Conservation (phyloP, 306 rosid species). For the Bauhinia variegata region DNA sequence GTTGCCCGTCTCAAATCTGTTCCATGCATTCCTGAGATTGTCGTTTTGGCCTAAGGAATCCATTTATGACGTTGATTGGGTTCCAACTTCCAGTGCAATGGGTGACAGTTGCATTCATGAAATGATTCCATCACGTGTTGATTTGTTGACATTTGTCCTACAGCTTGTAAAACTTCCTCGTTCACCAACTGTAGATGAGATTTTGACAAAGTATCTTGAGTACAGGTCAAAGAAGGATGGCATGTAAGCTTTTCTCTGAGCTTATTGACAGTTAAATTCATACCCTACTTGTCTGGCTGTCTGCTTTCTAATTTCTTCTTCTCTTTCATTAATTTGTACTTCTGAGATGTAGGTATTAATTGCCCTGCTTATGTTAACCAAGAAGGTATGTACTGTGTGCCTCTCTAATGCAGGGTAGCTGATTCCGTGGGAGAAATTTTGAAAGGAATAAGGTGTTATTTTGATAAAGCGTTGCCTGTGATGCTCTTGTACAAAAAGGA, state of each 20-base stretch:
- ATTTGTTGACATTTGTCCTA: conserved; percentile 38
- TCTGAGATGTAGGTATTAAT: conserved; percentile 14
- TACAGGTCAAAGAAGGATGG: conserved; percentile 88
- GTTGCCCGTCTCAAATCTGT: not conserved
- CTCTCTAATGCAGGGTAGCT: conserved; percentile 52
- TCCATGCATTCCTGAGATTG: conserved; percentile 4
- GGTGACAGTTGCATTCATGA: not conserved
- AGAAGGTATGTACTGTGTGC: too few relatives aligned
- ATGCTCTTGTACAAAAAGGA: conserved; percentile 91
- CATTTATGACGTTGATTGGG: conserved; percentile 21
- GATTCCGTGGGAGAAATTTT: conserved; percentile 62
- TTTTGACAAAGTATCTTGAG: conserved; percentile 82
- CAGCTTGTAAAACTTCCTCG: conserved; percentile 98
- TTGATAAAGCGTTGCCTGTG: conserved; percentile 75
- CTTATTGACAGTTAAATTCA: conserved; percentile 18
- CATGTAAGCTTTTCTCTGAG: conserved; percentile 58
- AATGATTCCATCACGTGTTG: conserved; percentile 17
- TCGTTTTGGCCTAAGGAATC: conserved; percentile 27
- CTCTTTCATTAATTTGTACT: not conserved
- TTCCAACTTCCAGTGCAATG: conserved; percentile 10
- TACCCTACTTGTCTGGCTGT: conserved; percentile 31
- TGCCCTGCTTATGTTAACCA: conserved; percentile 27
- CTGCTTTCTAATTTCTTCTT: conserved; percentile 15
- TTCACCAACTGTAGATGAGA: conserved; percentile 94
- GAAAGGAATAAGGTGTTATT: not conserved